Percentiles rank a stretch among this genome's conserved stretches.
phyloP scores from a whole-genome alignment of 139 green algal species.

The Monoraphidium neglectum region DNA sequence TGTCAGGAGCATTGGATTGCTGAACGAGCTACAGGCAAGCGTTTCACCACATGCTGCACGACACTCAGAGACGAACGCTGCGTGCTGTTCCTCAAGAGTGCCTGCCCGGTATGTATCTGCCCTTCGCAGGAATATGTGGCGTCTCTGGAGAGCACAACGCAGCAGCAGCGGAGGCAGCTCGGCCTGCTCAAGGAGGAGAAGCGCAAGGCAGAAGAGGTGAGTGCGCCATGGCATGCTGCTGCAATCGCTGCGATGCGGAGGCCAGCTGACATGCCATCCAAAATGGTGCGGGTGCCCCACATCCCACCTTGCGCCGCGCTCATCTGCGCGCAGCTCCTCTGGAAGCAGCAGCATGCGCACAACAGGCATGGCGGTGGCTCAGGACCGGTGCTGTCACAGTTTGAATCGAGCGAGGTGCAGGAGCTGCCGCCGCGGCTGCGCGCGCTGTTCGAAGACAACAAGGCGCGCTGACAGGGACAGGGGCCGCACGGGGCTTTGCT shows the following conservation, averaged over 20 bases:
- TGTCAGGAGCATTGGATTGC: neutral
- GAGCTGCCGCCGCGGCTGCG: slow-evolving; percentile 23
- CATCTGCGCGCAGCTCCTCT: neutral
- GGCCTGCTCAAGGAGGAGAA: slow-evolving; percentile 16
- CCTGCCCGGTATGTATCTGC: neutral
- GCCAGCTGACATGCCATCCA: neutral
- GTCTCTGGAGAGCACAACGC: neutral
- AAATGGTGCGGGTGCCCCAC: neutral
- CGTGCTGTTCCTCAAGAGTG: neutral
- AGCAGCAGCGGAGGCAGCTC: slow-evolving; percentile 20
- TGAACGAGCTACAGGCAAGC: slow-evolving; percentile 9
- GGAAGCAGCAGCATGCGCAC: neutral
- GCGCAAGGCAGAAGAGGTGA: neutral
- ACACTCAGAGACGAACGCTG: neutral
- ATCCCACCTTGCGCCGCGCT: neutral
- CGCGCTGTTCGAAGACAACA: slow-evolving; percentile 30
- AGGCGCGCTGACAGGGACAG: neutral
- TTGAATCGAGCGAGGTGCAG: slow-evolving; percentile 12
- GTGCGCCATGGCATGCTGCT: neutral
- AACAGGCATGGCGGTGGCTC: too few relatives aligned
- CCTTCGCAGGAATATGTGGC: slow-evolving; percentile 21
- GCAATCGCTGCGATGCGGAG: neutral
- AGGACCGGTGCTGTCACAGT: slow-evolving; percentile 13
- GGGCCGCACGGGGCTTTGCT: neutral
- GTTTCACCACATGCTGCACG: neutral